Percentiles rank a stretch among this genome's conserved stretches.
Conservation (phyloP, 441 rosid genomes). For the Corymbia calophylla region DNA sequence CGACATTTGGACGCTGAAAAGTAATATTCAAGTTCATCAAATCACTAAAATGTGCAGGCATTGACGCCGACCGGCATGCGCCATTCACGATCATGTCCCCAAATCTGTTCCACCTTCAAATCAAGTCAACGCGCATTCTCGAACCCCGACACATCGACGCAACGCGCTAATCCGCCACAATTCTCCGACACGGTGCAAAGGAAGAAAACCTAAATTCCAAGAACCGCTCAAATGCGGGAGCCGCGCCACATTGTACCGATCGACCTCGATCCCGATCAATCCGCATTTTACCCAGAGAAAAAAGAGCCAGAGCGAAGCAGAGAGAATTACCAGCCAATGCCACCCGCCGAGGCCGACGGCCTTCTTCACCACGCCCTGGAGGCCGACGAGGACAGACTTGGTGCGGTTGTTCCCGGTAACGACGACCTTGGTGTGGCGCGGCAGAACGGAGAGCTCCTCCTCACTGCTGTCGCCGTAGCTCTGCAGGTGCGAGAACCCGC, state of each 20-base stretch:
- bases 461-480: conserved; percentile 83
- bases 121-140: not conserved
- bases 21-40: not conserved
- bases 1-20: not conserved
- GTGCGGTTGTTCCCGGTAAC: conserved; percentile 97
- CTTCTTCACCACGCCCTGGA: conserved; percentile 91
- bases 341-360: conserved; percentile 96
- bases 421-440: conserved; percentile 93
- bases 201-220: not conserved
- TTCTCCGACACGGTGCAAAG: not conserved
- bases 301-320: not conserved
- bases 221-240: not conserved
- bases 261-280: not conserved
- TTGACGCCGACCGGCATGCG: not conserved
- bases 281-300: not conserved
- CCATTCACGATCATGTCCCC: not conserved
- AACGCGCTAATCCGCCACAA: not conserved
- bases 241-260: not conserved
- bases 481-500: conserved; percentile 61
- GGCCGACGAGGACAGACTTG: conserved; percentile 94
- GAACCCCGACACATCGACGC: not conserved
- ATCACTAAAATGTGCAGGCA: not conserved
- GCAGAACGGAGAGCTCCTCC: conserved; percentile 86
- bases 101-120: not conserved
- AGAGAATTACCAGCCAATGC: conserved; percentile 81